Percentiles rank a stretch among this genome's conserved stretches.
These are phyloP conservation scores for Lactarius hengduanensis DNA, from an alignment of 768 basidiomycete species.

Conservation along the genomic window DNA sequence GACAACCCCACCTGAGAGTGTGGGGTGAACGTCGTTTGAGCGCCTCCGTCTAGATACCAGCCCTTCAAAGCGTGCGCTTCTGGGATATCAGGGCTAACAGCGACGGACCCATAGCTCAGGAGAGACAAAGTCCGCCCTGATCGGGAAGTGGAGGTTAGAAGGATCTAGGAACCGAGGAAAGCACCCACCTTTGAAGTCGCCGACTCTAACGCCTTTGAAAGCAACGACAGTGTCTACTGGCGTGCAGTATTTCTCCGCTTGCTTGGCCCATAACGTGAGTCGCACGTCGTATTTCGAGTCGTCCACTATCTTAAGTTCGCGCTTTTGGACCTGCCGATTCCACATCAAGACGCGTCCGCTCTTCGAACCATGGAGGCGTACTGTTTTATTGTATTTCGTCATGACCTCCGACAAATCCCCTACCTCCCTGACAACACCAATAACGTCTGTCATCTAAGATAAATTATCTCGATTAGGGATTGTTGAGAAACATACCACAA, in stretches of 20 bases:
- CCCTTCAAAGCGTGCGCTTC: slow-evolving; percentile 84
- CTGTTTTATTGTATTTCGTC: slow-evolving; percentile 71
- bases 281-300: slow-evolving; percentile 73
- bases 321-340: slow-evolving; percentile 67
- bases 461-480: neutral
- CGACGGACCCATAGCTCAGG: slow-evolving; percentile 76
- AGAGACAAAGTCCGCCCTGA: slow-evolving; percentile 82
- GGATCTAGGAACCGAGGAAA: slow-evolving; percentile 16
- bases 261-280: slow-evolving; percentile 93
- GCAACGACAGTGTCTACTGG: slow-evolving; percentile 73
- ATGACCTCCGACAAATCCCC: slow-evolving; percentile 66
- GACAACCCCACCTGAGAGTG: slow-evolving; percentile 52
- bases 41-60: slow-evolving; percentile 83
- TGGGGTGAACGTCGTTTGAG: slow-evolving; percentile 63
- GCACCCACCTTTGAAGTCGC: slow-evolving; percentile 78
- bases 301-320: slow-evolving; percentile 89
- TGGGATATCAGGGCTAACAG: slow-evolving; percentile 85
- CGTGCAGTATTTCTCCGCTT: slow-evolving; percentile 74
- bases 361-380: slow-evolving; percentile 12
- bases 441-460: slow-evolving; percentile 61
- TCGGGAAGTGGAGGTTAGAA: slow-evolving; percentile 11
- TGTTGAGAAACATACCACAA: slow-evolving; percentile 56
- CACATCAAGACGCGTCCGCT: neutral
- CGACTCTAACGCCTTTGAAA: slow-evolving; percentile 91
- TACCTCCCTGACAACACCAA: slow-evolving; percentile 82